These are phyloP conservation scores for Saturnispora galanensis DNA, from an alignment of 805 yeast genomes.

Conservation along the genomic window DNA sequence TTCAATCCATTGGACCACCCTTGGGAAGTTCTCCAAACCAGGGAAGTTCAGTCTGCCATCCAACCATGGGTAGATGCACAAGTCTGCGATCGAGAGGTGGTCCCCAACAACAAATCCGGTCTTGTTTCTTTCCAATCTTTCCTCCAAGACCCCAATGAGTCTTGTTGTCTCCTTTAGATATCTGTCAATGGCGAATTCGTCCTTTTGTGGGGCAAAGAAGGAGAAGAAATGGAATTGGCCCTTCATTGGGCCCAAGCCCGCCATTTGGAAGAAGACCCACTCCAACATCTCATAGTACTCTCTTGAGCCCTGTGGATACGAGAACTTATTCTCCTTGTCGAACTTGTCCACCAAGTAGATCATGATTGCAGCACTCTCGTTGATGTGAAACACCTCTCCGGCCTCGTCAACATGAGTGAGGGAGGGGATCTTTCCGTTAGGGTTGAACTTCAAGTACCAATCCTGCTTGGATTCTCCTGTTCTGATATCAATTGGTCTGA, in stretches of 20 bases:
- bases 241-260: constrained; percentile 52
- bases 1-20: constrained; percentile 32
- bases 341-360: constrained; percentile 50
- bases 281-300: constrained; percentile 44
- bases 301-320: constrained; percentile 30
- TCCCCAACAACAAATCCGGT: constrained; percentile 53
- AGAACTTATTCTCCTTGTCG: constrained; percentile 42
- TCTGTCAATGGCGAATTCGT: constrained; percentile 45
- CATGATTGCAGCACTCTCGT: constrained; percentile 56
- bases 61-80: constrained; percentile 41
- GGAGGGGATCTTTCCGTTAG: constrained; percentile 57
- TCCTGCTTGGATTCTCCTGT: constrained; percentile 42
- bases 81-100: constrained; percentile 50
- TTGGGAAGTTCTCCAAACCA: constrained; percentile 29
- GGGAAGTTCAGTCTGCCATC: constrained; percentile 2
- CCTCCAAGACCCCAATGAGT: constrained; percentile 45
- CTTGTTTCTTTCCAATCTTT: constrained; percentile 35
- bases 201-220: constrained; percentile 36
- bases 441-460: constrained; percentile 48
- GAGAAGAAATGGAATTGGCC: constrained; percentile 49
- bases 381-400: constrained; percentile 36
- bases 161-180: constrained; percentile 43
- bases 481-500: constrained; percentile 31
- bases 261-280: constrained; percentile 48
- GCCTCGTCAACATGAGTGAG: constrained; percentile 31